Conservation (phyloP, 192 early-diverging fungal genomes). For the Pilaira anomala region DNA sequence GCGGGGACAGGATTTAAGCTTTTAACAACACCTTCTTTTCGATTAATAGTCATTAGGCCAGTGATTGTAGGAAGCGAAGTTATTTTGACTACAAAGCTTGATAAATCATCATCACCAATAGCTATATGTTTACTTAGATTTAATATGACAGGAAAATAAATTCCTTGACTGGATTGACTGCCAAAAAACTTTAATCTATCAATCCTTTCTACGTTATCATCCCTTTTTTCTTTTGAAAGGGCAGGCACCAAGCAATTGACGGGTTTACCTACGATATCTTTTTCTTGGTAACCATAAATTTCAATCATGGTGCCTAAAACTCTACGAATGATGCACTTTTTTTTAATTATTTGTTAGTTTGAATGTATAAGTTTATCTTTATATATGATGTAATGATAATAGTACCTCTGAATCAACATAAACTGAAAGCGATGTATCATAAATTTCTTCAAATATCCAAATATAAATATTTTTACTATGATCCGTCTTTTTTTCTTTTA, state of each 20-base stretch:
- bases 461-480: slow-evolving; percentile 47
- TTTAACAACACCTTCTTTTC: slow-evolving; percentile 46
- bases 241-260: slow-evolving; percentile 26
- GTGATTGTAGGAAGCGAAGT: slow-evolving; percentile 62
- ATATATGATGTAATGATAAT: not conserved
- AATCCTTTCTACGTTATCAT: slow-evolving; percentile 43
- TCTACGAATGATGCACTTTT: slow-evolving; percentile 49
- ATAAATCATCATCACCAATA: not conserved
- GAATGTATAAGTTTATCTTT: not conserved
- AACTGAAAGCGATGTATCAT: slow-evolving; percentile 36
- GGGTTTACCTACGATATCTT: slow-evolving; percentile 44
- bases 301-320: slow-evolving; percentile 47
- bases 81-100: slow-evolving; percentile 37
- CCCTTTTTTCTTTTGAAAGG: slow-evolving; percentile 7
- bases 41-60: slow-evolving; percentile 52
- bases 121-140: slow-evolving; percentile 25
- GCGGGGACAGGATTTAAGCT: slow-evolving; percentile 55
- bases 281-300: slow-evolving; percentile 48
- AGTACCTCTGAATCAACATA: slow-evolving; percentile 14
- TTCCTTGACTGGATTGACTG: slow-evolving; percentile 42
- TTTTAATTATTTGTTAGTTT: not conserved
- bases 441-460: slow-evolving; percentile 66
- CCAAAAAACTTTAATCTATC: slow-evolving; percentile 57
- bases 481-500: slow-evolving; percentile 52
- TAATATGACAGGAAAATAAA: slow-evolving; percentile 53